Base-by-base conservation (phyloP, 75 land plant species). In the Isoetes taiwanensis region DNA sequence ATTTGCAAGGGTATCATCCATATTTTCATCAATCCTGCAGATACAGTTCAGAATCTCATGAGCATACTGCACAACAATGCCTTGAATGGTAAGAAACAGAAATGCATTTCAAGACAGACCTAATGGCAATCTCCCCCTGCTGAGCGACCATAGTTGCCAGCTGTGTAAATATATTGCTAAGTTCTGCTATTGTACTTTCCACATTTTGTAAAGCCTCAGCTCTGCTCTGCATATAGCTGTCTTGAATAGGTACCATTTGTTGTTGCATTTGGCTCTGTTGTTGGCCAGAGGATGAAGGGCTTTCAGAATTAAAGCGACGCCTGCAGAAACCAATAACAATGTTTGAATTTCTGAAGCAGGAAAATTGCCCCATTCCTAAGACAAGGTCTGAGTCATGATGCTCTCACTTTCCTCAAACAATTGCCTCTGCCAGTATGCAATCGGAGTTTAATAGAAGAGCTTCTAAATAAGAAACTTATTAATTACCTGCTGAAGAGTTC, bases 201-300 rank as follows among this genome's bases (percentile, higher is more conserved):
- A 90, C 97, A 67, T 90, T 90, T 46, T 86, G 97, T 62, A 90
- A 84, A 75, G 97, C 97, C 66, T 90, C 97, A 43, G 97, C 84
- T 63, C 97, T 73, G 48, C 93, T 90, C 68, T 86, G 94, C 93
- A 90, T 79, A 67, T 90, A 90, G 64, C 55, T 80, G 39, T 90
- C 97, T 52, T 90, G 97, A 29, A 78, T 31, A 48, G 87, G 86
- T 56, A 76, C 94, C 73, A 80, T 20, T 42, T 82, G 93, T 60
- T 85, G 95, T 57, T 79, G 80, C 56, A 71, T 75, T 24, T 77
- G 81, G 54, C 76, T 71, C 32, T 73, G 43, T 32, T 74, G 63
- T 11, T 69, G 68, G 25, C 63, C 59, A 24, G 78, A 70, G 9
- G 64, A 32, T 48, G 74, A 60, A 2, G 56, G 19, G 25, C 40